Evolutionary conservation across 2,329 filamentous ascomycete species (phyloP).

Genomic region (Pseudogymnoascus sp.): DNA sequence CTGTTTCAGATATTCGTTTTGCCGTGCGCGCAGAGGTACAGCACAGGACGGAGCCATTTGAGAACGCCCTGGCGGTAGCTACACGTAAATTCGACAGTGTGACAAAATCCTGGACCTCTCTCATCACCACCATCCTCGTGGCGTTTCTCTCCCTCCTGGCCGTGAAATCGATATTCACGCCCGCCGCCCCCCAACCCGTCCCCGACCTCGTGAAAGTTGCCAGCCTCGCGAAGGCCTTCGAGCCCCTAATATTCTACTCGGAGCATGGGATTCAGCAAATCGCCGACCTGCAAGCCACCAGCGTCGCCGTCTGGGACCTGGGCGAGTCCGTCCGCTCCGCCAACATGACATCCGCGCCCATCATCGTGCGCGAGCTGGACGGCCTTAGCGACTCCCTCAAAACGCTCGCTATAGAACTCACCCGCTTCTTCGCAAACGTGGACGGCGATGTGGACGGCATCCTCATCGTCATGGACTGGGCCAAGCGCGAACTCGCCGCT

Average conservation of each 20-base stretch:
- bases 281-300: conserved; percentile 79
- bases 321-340: conserved; percentile 81
- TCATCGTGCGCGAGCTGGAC: conserved; percentile 80
- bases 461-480: conserved; percentile 94
- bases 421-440: conserved; percentile 85
- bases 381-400: conserved; percentile 79
- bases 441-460: conserved; percentile 91
- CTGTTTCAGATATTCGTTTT: conserved; percentile 67
- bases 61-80: conserved; percentile 58
- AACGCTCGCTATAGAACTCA: conserved; percentile 74
- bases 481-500: conserved; percentile 70
- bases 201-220: conserved; percentile 88
- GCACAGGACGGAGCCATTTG: conserved; percentile 76
- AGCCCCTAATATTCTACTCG: conserved; percentile 89
- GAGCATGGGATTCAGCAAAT: conserved; percentile 83
- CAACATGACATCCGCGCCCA: conserved; percentile 81
- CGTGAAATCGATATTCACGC: conserved; percentile 58
- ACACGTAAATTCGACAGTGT: conserved; percentile 49
- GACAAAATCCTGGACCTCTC: conserved; percentile 61
- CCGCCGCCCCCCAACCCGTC: conserved; percentile 56
- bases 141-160: conserved; percentile 56
- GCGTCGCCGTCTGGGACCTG: conserved; percentile 89
- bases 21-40: conserved; percentile 80
- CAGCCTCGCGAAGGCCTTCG: conserved; percentile 80
- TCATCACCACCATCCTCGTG: conserved; percentile 52